Conservation (phyloP, 1,284 basidiomycete species). For the Trichosporon coremiiforme region DNA sequence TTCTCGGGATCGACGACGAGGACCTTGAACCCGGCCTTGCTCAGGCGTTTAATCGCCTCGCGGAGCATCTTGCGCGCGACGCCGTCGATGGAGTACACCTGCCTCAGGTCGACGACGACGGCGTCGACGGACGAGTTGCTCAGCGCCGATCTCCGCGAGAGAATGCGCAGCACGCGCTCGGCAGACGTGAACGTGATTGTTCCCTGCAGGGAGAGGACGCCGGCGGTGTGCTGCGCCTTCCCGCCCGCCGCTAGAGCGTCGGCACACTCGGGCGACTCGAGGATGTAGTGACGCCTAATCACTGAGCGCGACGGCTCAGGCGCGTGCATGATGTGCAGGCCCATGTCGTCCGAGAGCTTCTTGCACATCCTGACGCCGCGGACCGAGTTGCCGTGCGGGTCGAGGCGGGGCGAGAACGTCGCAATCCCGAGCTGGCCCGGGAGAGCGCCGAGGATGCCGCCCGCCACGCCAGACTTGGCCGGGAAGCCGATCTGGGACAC, state of each 20-base stretch:
- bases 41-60: constrained; percentile 26
- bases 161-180: constrained; percentile 31
- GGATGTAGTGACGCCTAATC: constrained; percentile 29
- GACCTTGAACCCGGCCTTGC: constrained; percentile 18
- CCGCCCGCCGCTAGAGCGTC: not conserved
- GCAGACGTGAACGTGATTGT: constrained; percentile 30
- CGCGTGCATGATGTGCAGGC: constrained; percentile 32
- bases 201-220: constrained; percentile 29
- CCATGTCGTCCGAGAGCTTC: constrained; percentile 32
- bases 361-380: constrained; percentile 30
- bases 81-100: constrained; percentile 26
- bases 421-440: constrained; percentile 31
- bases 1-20: constrained; percentile 28
- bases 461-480: constrained; percentile 29
- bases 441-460: constrained; percentile 29
- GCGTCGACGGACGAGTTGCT: constrained; percentile 19
- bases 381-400: constrained; percentile 26
- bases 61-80: constrained; percentile 27
- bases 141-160: constrained; percentile 19
- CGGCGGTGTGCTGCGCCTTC: constrained; percentile 10
- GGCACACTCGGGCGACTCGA: constrained; percentile 19
- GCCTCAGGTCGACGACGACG: constrained; percentile 27
- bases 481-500: constrained; percentile 26
- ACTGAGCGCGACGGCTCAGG: constrained; percentile 30
- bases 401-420: constrained; percentile 29